These are phyloP conservation scores for Erysimum cheiranthoides DNA, from an alignment of 345 rosid genomes.

Conservation along the genomic window DNA sequence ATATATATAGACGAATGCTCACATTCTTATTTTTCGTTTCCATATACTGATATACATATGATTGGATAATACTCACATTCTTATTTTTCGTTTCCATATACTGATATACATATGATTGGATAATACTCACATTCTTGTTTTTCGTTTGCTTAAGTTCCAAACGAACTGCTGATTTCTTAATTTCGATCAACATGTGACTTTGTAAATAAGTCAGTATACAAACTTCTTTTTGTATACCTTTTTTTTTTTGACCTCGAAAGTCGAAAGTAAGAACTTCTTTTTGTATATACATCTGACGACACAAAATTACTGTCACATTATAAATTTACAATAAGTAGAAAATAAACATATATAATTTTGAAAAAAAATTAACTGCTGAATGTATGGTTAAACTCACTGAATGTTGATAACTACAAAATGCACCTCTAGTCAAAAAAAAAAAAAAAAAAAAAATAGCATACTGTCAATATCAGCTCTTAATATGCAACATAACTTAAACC, in stretches of 20 bases:
- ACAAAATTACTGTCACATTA: background rate
- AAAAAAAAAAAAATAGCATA: too few relatives aligned
- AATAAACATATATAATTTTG: too few relatives aligned
- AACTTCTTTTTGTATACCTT: background rate
- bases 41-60: background rate
- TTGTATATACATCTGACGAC: background rate
- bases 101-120: background rate
- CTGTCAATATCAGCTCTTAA: too few relatives aligned
- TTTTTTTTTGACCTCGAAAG: too few relatives aligned
- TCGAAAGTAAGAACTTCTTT: background rate
- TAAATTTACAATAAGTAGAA: background rate
- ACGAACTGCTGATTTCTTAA: background rate
- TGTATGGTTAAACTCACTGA: background rate
- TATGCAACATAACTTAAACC: background rate
- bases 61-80: background rate
- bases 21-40: background rate
- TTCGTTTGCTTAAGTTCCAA: background rate
- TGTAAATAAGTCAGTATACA: background rate
- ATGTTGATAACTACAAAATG: conserved; percentile 8
- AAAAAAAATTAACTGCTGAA: background rate
- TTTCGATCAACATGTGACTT: background rate
- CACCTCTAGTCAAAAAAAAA: too few relatives aligned
- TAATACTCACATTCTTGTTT: too few relatives aligned
- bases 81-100: conserved; percentile 1
- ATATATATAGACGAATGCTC: background rate